Base-by-base conservation (phyloP, 179 eudicot genomes). In the Spergularia azorica region DNA sequence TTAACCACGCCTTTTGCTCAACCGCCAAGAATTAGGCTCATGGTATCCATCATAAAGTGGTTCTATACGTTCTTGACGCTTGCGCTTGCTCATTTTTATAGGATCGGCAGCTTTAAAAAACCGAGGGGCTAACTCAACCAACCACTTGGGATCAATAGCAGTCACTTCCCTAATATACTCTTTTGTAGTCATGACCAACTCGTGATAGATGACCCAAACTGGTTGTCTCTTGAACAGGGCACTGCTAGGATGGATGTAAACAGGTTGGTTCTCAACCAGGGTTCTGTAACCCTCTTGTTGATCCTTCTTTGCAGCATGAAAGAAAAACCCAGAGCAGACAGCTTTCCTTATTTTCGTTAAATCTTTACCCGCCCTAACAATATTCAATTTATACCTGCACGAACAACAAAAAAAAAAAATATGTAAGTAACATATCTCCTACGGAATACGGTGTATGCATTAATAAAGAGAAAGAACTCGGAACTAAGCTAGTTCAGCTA, bases 281-380 rank as follows among this genome's bases (percentile, higher is more conserved):
- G 97, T 94, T 77, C 95, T 82, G 62, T 94, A 94, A 46, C 98
- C 98, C 79, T 92, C 98, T 77, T 94, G 97, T 52, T 95, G 97
- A 74, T 92, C 97, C 83, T 91, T 92, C 71, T 96, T 86, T 7
- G 96, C 92, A 0, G 88, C 98, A 71, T 92, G 98, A 80, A 90
- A 94, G 80, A 94, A 94, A 76, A 92, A 93, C 16, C 98, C 98
- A 17, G 98, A 95, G 2, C 89, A 75, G 1, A 93, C 92, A 5
- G 97, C 98, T 75, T 89, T 92, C 71, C 95, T 80, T 55, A 93
- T 87, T 80, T 92, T 92, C 1, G 90, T 76, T 67, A 92, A 93
- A 67, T 90, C 87, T 83, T 85, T 90, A 36, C 93, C 97, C 70
- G 93, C 95, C 63, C 91, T 89, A 78, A 91, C 89, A 16, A 94